Percentiles rank a stretch among this genome's conserved stretches.
Conservation (phyloP, 352 stramenopile species). For the Pythium aquatile region DNA sequence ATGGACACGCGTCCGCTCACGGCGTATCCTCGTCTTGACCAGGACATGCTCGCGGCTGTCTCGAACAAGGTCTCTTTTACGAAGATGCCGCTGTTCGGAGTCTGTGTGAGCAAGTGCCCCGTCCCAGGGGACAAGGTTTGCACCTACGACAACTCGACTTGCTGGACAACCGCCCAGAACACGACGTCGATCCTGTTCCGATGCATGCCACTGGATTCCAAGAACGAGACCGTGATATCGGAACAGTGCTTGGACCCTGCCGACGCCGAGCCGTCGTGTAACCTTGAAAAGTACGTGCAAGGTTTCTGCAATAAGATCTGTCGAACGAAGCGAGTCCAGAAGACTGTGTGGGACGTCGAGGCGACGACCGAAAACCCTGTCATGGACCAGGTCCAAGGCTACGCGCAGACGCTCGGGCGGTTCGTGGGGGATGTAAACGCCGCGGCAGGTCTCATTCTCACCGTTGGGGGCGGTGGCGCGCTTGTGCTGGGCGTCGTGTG, state of each 20-base stretch:
- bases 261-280: constrained; percentile 54
- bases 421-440: constrained; percentile 78
- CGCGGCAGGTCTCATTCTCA: constrained; percentile 53
- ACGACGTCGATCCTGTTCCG: constrained; percentile 65
- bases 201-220: constrained; percentile 62
- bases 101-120: constrained; percentile 71
- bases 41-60: constrained; percentile 66
- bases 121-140: constrained; percentile 50
- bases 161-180: constrained; percentile 55
- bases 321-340: constrained; percentile 67
- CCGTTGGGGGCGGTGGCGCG: constrained; percentile 50
- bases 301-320: constrained; percentile 43
- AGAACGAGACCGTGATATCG: constrained; percentile 58
- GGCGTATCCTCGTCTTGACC: constrained; percentile 74
- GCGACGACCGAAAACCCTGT: constrained; percentile 61
- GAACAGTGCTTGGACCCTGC: constrained; percentile 62
- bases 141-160: constrained; percentile 67
- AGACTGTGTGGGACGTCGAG: constrained; percentile 56
- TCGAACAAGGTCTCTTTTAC: constrained; percentile 37
- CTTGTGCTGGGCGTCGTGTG: constrained; percentile 62
- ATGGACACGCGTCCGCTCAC: constrained; percentile 45
- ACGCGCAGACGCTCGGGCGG: constrained; percentile 52
- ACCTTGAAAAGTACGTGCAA: constrained; percentile 36
- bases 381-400: constrained; percentile 65
- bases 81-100: constrained; percentile 73